phyloP scores from a whole-genome alignment of 805 yeast genomes.

The Saccharomyces jurei region DNA sequence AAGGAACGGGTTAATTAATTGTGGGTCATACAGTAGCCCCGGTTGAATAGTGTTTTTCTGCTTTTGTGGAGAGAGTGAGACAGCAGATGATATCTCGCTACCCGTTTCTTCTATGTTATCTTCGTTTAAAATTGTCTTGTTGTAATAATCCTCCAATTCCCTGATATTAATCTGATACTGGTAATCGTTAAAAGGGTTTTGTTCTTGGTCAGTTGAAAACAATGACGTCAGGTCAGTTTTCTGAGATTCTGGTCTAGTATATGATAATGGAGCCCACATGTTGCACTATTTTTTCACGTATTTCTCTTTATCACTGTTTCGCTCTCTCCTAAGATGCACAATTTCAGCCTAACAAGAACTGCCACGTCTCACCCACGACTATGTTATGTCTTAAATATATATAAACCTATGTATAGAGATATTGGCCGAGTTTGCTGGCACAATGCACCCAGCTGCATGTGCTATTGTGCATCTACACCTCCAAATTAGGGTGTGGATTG shows the following conservation, averaged over 20 bases:
- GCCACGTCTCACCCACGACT: background rate
- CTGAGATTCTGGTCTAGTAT: background rate
- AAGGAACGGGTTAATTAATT: background rate
- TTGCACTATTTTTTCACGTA: background rate
- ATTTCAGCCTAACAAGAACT: background rate
- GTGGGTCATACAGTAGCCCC: background rate
- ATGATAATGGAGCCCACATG: background rate
- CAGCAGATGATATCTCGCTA: background rate
- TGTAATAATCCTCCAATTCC: conserved; percentile 21
- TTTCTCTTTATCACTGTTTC: background rate
- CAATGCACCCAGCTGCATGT: background rate
- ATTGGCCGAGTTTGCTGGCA: background rate
- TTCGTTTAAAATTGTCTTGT: conserved; percentile 17
- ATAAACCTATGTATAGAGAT: background rate
- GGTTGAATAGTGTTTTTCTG: background rate
- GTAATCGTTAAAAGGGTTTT: background rate
- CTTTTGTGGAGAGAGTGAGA: background rate
- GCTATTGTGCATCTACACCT: background rate
- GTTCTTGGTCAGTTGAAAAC: background rate
- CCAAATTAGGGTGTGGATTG: background rate
- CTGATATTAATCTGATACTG: conserved; percentile 4
- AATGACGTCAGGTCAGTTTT: background rate
- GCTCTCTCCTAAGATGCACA: background rate
- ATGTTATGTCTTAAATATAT: background rate
- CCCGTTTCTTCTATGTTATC: conserved; percentile 3